phyloP scores from a whole-genome alignment of 192 early-diverging fungal genomes.

The Kickxella alabastrina region DNA sequence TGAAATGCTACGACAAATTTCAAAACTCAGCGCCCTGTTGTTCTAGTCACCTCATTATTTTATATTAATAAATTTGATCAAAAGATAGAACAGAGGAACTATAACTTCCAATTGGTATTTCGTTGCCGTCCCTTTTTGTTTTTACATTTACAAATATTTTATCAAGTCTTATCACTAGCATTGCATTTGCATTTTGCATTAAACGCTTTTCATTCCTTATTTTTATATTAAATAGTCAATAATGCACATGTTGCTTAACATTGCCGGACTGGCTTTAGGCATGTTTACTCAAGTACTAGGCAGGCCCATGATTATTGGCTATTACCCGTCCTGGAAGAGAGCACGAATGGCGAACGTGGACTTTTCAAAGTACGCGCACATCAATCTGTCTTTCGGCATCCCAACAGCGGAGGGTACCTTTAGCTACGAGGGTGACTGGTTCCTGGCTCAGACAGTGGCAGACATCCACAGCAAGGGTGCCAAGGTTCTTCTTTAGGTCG shows the following conservation, averaged over 20 bases:
- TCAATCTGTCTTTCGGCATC: constrained; percentile 64
- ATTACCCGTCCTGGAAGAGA: constrained; percentile 43
- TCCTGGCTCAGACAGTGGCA: constrained; percentile 39
- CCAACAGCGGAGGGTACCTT: constrained; percentile 37
- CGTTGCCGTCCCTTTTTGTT: too few relatives aligned
- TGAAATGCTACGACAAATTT: neutral
- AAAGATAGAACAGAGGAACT: neutral
- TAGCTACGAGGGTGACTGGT: constrained; percentile 28
- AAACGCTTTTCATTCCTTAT: neutral
- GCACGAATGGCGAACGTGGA: constrained; percentile 20
- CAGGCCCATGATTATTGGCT: constrained; percentile 27
- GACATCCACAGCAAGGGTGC: constrained; percentile 44
- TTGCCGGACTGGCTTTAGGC: constrained; percentile 23
- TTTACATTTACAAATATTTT: too few relatives aligned
- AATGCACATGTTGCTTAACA: too few relatives aligned
- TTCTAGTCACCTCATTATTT: too few relatives aligned
- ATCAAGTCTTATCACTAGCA: too few relatives aligned
- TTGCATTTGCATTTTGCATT: too few relatives aligned
- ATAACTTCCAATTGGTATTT: neutral
- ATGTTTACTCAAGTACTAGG: constrained; percentile 4
- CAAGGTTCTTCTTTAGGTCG: constrained; percentile 58
- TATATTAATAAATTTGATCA: neutral
- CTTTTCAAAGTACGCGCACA: constrained; percentile 59
- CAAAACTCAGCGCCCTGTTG: too few relatives aligned
- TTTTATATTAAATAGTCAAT: neutral